These are phyloP conservation scores for Colletotrichum melonis DNA, from an alignment of 2,329 filamentous ascomycete species.

Conservation along the genomic window DNA sequence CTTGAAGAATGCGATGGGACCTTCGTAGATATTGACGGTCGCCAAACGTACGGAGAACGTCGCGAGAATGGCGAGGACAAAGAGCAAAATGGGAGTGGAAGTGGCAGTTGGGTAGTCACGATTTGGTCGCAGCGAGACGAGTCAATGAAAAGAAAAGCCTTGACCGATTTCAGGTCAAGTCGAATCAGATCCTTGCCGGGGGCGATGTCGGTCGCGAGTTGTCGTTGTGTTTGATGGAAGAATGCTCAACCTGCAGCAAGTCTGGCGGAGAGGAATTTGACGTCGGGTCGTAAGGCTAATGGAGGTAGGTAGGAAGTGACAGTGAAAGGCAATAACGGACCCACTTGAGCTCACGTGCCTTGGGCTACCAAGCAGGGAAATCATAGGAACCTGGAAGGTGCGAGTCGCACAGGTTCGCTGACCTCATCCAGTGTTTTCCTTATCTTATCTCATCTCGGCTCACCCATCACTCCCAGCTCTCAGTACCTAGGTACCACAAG, in stretches of 20 bases:
- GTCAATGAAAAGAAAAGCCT: constrained; percentile 1
- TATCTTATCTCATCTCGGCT: not conserved
- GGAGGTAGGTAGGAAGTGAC: not conserved
- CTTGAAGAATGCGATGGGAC: constrained; percentile 7
- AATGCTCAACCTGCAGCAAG: not conserved
- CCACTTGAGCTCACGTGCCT: constrained; percentile 23
- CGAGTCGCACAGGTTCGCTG: not conserved
- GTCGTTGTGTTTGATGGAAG: constrained; percentile 1
- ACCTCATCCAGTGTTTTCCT: not conserved
- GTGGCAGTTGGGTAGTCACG: constrained; percentile 26
- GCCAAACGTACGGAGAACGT: constrained; percentile 7
- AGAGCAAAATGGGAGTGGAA: constrained; percentile 1
- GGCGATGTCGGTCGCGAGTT: not conserved
- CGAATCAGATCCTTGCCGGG: not conserved
- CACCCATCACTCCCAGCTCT: not conserved
- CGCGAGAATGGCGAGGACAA: constrained; percentile 21
- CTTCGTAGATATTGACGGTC: constrained; percentile 12
- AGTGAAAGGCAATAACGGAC: constrained; percentile 1
- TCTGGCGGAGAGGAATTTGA: not conserved
- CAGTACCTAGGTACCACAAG: too few species aligned
- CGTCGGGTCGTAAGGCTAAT: not conserved
- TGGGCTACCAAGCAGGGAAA: not conserved
- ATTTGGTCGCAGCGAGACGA: not conserved
- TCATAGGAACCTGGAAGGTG: not conserved
- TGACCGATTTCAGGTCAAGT: not conserved